Evolutionary conservation across 139 green algal species (phyloP).

Genomic region (Gonium pectorale): DNA sequence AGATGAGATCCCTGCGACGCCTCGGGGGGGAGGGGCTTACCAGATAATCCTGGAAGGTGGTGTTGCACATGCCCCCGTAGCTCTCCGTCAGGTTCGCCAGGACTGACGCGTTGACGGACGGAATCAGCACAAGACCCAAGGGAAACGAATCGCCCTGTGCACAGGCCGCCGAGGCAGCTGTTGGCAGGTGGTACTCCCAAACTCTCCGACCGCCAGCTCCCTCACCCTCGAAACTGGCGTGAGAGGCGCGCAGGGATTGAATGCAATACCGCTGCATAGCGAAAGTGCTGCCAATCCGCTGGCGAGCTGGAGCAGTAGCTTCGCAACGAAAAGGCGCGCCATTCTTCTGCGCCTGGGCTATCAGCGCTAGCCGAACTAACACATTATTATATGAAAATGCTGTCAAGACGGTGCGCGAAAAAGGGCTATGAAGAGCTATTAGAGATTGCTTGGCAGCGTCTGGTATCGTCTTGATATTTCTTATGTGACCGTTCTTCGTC

Average conservation of each 20-base stretch:
- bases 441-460: no score
- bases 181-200: neutral
- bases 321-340: no score
- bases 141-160: constrained; percentile 35
- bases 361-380: no score
- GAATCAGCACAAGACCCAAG: constrained; percentile 26
- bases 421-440: no score
- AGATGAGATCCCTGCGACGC: no score
- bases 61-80: constrained; percentile 15
- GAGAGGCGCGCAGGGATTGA: neutral
- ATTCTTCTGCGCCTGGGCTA: no score
- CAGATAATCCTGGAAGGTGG: constrained; percentile 6
- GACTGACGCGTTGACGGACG: neutral
- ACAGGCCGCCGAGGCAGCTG: neutral
- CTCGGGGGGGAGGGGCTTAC: neutral
- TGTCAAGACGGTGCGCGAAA: no score
- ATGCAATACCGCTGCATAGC: neutral
- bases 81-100: neutral
- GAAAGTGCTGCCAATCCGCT: neutral
- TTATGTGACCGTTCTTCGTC: no score
- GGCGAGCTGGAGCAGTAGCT: no score
- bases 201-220: no score
- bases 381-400: no score
- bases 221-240: neutral
- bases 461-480: no score